Percentiles rank a stretch among this genome's conserved stretches.
These are phyloP conservation scores for Cladophialophora carrionii DNA, from an alignment of 2,329 filamentous ascomycete species.

Conservation along the genomic window DNA sequence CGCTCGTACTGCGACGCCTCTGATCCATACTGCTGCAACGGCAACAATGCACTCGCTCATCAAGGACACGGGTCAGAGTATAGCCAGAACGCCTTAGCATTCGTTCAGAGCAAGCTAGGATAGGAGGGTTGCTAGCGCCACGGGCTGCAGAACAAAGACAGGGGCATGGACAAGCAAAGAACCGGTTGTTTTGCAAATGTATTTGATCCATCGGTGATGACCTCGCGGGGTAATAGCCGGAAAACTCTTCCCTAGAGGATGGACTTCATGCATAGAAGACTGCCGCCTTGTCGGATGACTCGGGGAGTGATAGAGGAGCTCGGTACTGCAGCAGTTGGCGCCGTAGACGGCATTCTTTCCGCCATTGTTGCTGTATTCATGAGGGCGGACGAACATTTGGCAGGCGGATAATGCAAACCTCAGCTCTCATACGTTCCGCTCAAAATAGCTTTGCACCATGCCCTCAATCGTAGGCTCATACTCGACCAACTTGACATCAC, in stretches of 20 bases:
- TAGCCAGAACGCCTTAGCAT: slow-evolving; percentile 7
- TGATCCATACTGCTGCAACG: slow-evolving; percentile 9
- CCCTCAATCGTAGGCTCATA: slow-evolving; percentile 81
- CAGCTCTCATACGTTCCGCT: slow-evolving; percentile 51
- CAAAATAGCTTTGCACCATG: slow-evolving; percentile 80
- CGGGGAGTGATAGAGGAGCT: background rate
- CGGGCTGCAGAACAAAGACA: background rate
- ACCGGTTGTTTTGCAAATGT: background rate
- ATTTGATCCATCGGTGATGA: background rate
- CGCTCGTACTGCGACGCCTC: slow-evolving; percentile 3
- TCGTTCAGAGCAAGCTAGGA: slow-evolving; percentile 5
- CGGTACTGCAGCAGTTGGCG: background rate
- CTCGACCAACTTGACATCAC: slow-evolving; percentile 76
- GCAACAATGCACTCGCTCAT: background rate
- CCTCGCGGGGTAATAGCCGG: background rate
- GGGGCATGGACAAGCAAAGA: background rate
- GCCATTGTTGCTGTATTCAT: background rate
- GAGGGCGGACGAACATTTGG: background rate
- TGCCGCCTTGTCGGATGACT: background rate
- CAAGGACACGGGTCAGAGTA: slow-evolving; percentile 6
- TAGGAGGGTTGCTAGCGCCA: background rate
- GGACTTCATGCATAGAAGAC: background rate
- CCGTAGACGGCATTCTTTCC: background rate
- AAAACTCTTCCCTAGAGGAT: background rate
- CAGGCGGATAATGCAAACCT: background rate